Conservation (phyloP, 345 rosid species). For the Hibiscus tridactylites region DNA sequence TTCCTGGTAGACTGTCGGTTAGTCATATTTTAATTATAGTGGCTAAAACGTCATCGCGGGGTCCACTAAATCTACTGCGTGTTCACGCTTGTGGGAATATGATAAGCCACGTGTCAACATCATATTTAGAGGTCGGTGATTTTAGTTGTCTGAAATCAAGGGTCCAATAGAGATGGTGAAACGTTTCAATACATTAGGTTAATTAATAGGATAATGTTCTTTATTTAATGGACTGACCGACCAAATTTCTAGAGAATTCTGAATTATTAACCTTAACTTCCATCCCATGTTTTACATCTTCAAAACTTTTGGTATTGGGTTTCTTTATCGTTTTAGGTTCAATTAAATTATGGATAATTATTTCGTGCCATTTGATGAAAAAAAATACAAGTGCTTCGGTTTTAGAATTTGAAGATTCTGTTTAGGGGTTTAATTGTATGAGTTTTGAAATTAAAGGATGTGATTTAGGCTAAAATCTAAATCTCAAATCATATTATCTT, state of each 20-base stretch:
- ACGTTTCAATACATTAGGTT: too few relatives aligned
- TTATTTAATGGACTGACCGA: not conserved
- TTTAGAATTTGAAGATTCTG: too few relatives aligned
- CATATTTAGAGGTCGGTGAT: not conserved
- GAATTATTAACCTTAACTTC: not conserved
- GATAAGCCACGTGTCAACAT: conserved; percentile 1
- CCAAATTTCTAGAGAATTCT: not conserved
- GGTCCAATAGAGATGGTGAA: too few relatives aligned
- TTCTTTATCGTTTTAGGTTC: too few relatives aligned
- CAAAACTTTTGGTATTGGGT: not conserved
- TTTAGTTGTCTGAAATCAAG: too few relatives aligned
- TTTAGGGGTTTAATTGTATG: too few relatives aligned
- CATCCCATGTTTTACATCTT: not conserved
- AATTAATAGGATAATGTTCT: not conserved
- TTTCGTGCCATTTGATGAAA: too few relatives aligned
- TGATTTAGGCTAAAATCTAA: too few relatives aligned
- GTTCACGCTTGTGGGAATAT: not conserved
- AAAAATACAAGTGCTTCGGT: too few relatives aligned
- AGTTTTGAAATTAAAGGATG: too few relatives aligned
- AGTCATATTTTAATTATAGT: not conserved
- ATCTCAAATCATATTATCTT: too few relatives aligned
- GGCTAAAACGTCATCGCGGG: not conserved
- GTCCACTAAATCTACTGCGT: conserved; percentile 8
- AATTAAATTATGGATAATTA: too few relatives aligned
- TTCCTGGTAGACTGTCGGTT: not conserved